Percentiles rank a stretch among this genome's conserved stretches.
phyloP scores from a whole-genome alignment of 208 protist genomes.

The Acanthamoeba royreba region DNA sequence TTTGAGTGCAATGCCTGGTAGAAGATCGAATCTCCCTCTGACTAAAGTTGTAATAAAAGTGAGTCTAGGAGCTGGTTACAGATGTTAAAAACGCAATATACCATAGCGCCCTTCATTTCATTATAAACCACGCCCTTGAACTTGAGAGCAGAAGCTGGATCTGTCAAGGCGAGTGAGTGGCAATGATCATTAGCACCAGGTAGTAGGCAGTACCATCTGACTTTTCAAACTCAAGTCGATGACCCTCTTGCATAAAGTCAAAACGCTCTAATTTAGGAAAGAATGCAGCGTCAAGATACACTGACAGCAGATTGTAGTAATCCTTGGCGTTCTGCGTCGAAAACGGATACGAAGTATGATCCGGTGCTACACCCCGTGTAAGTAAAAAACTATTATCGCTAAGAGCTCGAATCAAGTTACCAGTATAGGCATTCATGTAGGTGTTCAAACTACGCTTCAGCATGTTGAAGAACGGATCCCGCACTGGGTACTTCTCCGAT shows the following conservation, averaged over 20 bases:
- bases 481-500: constrained; percentile 92
- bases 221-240: constrained; percentile 71
- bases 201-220: background rate
- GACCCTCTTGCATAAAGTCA: constrained; percentile 73
- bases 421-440: constrained; percentile 75
- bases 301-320: constrained; percentile 71
- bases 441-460: constrained; percentile 78
- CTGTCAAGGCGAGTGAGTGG: background rate
- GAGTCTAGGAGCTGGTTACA: too few species aligned
- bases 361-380: constrained; percentile 50
- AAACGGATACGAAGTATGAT: constrained; percentile 73
- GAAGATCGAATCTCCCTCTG: constrained; percentile 59
- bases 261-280: constrained; percentile 52
- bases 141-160: background rate
- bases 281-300: constrained; percentile 73
- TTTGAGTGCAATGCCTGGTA: constrained; percentile 23
- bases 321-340: constrained; percentile 71
- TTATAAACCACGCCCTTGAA: constrained; percentile 78
- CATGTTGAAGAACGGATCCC: constrained; percentile 83
- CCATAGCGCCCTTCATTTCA: constrained; percentile 77
- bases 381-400: too few species aligned
- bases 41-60: too few species aligned
- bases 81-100: too few species aligned
- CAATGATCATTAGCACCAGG: too few species aligned
- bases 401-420: too few species aligned